phyloP scores from a whole-genome alignment of 441 rosid species.

The Gossypium trilobum region DNA sequence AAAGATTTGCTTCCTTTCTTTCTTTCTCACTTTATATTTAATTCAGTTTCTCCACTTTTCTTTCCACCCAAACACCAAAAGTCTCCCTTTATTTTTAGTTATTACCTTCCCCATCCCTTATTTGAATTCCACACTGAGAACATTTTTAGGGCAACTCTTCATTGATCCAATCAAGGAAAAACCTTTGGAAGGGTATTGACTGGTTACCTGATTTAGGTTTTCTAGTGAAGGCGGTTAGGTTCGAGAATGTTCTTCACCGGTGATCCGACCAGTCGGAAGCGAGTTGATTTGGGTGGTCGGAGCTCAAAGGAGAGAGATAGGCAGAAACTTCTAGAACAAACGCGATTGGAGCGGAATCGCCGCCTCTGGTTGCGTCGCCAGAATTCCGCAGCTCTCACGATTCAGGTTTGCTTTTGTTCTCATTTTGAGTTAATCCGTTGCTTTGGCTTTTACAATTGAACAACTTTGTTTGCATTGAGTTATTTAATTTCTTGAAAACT shows the following conservation, averaged over 20 bases:
- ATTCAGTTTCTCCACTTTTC: conserved; percentile 7
- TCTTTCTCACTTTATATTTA: not conserved
- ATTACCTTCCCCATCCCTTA: too few relatives aligned
- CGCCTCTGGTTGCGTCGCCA: conserved; percentile 64
- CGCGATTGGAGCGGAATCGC: conserved; percentile 82
- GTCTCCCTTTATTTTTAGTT: not conserved
- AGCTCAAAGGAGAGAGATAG: conserved; percentile 91
- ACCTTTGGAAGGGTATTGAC: not conserved
- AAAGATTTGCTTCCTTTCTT: not conserved
- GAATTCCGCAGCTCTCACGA: conserved; percentile 65
- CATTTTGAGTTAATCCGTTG: not conserved
- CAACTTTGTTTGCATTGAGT: too few relatives aligned
- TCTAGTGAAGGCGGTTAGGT: conserved; percentile 12
- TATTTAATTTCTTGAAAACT: not conserved
- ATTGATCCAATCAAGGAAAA: conserved; percentile 1
- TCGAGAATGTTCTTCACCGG: conserved; percentile 71
- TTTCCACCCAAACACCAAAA: conserved; percentile 8
- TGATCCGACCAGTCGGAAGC: conserved; percentile 82
- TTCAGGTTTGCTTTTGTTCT: conserved; percentile 50
- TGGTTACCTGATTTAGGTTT: not conserved
- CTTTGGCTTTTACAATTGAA: too few relatives aligned
- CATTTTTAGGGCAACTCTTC: conserved; percentile 10
- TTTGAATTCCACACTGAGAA: too few relatives aligned
- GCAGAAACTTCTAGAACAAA: conserved; percentile 87
- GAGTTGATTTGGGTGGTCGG: conserved; percentile 96